A percentile compares a stretch with the other conserved stretches of the same genome.
Evolutionary conservation across 169 alveolate genomes (phyloP).

Genomic region (Babesia ovata): DNA sequence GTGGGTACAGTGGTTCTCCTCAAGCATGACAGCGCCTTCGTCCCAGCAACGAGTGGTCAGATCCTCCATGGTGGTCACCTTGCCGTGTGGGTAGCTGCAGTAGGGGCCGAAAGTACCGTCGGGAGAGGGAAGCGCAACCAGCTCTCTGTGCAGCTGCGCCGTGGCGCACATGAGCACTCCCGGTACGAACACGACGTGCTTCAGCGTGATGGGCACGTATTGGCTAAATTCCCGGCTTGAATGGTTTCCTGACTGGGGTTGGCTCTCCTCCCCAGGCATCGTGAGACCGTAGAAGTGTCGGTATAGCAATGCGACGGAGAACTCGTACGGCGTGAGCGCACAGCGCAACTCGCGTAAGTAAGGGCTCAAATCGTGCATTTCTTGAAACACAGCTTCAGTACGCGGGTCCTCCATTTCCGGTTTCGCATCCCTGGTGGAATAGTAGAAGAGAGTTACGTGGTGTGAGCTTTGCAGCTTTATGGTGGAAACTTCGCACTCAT

Average conservation of each 20-base stretch:
- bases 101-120: slow-evolving; percentile 43
- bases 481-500: slow-evolving; percentile 20
- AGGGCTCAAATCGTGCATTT: slow-evolving; percentile 30
- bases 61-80: slow-evolving; percentile 3
- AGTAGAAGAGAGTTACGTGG: slow-evolving; percentile 61
- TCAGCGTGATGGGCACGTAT: slow-evolving; percentile 17
- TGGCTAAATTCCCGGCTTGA: not conserved
- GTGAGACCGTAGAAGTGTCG: slow-evolving; percentile 41
- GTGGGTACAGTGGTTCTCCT: slow-evolving; percentile 61
- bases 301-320: slow-evolving; percentile 49
- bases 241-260: not conserved
- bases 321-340: slow-evolving; percentile 59
- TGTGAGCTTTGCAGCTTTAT: slow-evolving; percentile 34
- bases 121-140: slow-evolving; percentile 54
- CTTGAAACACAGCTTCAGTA: not conserved
- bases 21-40: slow-evolving; percentile 35
- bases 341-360: slow-evolving; percentile 11
- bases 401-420: slow-evolving; percentile 9
- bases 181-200: slow-evolving; percentile 60
- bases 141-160: slow-evolving; percentile 32
- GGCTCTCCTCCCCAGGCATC: slow-evolving; percentile 30
- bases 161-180: slow-evolving; percentile 60
- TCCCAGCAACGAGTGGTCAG: slow-evolving; percentile 4
- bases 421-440: slow-evolving; percentile 4
- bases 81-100: not conserved